These are phyloP conservation scores for Eudorina sp. DNA, from an alignment of 139 green algal genomes.

Conservation along the genomic window DNA sequence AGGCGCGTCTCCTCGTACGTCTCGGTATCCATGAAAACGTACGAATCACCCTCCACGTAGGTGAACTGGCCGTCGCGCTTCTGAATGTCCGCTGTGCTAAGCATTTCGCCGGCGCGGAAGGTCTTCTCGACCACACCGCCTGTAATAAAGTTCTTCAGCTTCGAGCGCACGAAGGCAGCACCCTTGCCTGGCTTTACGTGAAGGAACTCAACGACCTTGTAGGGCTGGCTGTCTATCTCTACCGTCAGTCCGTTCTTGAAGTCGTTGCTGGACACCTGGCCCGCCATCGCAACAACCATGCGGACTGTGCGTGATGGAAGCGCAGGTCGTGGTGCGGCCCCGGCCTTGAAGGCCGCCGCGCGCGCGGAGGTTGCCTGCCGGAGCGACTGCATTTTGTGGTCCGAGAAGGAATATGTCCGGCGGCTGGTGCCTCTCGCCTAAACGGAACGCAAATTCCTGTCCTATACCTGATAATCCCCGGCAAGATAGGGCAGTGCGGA, in stretches of 20 bases:
- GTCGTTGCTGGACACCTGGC: slow-evolving; percentile 89
- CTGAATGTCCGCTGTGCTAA: slow-evolving; percentile 81
- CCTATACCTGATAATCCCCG: too few relatives aligned
- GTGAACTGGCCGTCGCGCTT: slow-evolving; percentile 90
- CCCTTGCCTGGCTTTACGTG: slow-evolving; percentile 99
- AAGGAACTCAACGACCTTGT: slow-evolving; percentile 88
- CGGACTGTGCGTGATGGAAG: neutral
- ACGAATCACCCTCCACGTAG: slow-evolving; percentile 77
- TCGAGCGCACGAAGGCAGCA: slow-evolving; percentile 96
- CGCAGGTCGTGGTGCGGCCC: neutral
- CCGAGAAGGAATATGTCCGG: neutral
- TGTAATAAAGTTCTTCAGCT: slow-evolving; percentile 97
- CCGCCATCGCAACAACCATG: slow-evolving; percentile 33
- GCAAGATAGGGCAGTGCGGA: neutral
- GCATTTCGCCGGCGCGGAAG: slow-evolving; percentile 94
- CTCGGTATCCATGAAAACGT: slow-evolving; percentile 96
- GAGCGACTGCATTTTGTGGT: slow-evolving; percentile 32
- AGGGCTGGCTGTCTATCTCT: slow-evolving; percentile 83
- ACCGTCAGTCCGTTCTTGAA: slow-evolving; percentile 95
- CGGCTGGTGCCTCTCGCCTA: neutral
- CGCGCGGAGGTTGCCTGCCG: neutral
- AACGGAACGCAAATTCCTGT: too few relatives aligned
- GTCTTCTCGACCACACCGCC: slow-evolving; percentile 94
- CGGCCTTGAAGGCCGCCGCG: neutral
- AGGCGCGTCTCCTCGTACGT: slow-evolving; percentile 97